phyloP scores from a whole-genome alignment of 1,284 basidiomycete genomes.

The Rhodotorula glutinis region DNA sequence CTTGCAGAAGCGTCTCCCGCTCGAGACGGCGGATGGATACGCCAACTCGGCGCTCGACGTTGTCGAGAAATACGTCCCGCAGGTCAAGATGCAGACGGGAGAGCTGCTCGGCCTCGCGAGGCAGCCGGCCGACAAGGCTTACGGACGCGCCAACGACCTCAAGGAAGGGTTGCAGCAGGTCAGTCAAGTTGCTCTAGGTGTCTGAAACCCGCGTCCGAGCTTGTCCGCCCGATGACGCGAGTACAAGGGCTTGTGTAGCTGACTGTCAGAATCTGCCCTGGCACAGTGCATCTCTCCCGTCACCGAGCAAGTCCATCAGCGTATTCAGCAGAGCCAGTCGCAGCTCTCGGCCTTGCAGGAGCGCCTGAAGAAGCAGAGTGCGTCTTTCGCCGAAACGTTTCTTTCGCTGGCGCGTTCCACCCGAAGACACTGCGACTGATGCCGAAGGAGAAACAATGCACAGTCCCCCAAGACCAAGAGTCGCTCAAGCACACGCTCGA shows the following conservation, averaged over 20 bases:
- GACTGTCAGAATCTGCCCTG: no score
- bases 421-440: background rate
- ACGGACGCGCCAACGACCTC: conserved; percentile 16
- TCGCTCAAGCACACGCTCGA: conserved; percentile 23
- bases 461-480: conserved; percentile 34
- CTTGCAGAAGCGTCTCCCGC: conserved; percentile 29
- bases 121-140: conserved; percentile 32
- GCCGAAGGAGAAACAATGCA: background rate
- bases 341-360: conserved; percentile 30
- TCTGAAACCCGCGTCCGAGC: no score
- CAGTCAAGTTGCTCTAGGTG: no score
- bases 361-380: conserved; percentile 29
- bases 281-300: conserved; percentile 25
- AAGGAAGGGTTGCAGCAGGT: conserved; percentile 28
- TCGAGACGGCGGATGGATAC: conserved; percentile 32
- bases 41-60: conserved; percentile 34
- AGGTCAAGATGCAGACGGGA: conserved; percentile 34
- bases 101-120: conserved; percentile 21
- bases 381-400: background rate
- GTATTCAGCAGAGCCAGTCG: conserved; percentile 23
- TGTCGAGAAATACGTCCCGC: conserved; percentile 35
- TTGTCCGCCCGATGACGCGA: no score
- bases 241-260: background rate
- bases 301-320: conserved; percentile 22
- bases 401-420: background rate